Percentiles rank a stretch among this genome's conserved stretches.
Conservation (phyloP, 768 basidiomycete genomes). For the Termitomyces titanicus region DNA sequence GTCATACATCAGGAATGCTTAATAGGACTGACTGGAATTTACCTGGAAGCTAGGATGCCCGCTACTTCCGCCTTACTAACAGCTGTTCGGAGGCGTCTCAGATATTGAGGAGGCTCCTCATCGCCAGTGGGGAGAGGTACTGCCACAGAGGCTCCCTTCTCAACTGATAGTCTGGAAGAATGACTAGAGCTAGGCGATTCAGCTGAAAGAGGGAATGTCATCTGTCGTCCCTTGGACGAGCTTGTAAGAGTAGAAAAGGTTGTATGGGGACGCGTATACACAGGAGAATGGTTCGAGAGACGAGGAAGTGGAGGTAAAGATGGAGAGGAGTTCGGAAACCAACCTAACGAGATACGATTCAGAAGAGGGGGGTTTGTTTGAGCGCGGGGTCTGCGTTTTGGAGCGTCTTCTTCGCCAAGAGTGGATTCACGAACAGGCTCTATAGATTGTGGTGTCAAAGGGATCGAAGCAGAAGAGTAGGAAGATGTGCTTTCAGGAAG, state of each 20-base stretch:
- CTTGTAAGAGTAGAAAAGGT: neutral
- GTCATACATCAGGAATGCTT: slow-evolving; percentile 3
- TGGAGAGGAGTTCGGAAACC: slow-evolving; percentile 49
- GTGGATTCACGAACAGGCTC: slow-evolving; percentile 4
- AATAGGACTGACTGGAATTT: slow-evolving; percentile 3
- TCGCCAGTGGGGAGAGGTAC: slow-evolving; percentile 48
- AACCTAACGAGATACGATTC: slow-evolving; percentile 64
- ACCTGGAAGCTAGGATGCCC: slow-evolving; percentile 80
- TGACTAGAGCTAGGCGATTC: slow-evolving; percentile 22
- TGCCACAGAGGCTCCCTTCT: slow-evolving; percentile 34
- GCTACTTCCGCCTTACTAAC: slow-evolving; percentile 81
- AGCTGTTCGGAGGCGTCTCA: slow-evolving; percentile 57
- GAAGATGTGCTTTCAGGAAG: neutral
- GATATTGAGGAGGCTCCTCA: slow-evolving; percentile 73
- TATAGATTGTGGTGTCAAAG: slow-evolving; percentile 9
- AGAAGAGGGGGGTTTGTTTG: slow-evolving; percentile 69
- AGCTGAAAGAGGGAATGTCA: slow-evolving; percentile 12
- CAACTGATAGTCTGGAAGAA: slow-evolving; percentile 43
- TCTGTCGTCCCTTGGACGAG: slow-evolving; percentile 3
- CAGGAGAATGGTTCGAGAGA: slow-evolving; percentile 12
- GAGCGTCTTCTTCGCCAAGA: slow-evolving; percentile 11
- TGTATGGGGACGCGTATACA: slow-evolving; percentile 16
- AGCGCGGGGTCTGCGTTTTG: slow-evolving; percentile 31
- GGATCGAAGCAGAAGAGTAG: neutral
- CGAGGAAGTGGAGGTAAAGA: slow-evolving; percentile 27